These are phyloP conservation scores for Amanita muscaria DNA, from an alignment of 768 basidiomycete species.

Conservation along the genomic window DNA sequence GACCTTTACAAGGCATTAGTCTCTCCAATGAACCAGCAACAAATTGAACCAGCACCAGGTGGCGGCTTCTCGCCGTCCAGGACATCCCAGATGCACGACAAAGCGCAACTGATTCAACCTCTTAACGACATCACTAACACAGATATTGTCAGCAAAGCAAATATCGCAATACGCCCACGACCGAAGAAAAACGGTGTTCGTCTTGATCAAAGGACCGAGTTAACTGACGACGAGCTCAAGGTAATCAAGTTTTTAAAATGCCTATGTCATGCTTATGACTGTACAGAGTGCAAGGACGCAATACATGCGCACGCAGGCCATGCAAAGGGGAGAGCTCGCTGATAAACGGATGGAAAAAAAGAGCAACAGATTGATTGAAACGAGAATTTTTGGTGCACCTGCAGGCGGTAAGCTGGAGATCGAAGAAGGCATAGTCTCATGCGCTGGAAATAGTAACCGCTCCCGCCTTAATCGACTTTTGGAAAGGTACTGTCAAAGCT, in stretches of 20 bases:
- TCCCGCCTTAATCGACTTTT: constrained; percentile 60
- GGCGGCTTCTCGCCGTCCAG: neutral
- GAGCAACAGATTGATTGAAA: constrained; percentile 42
- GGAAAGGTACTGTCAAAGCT: constrained; percentile 62
- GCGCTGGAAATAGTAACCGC: constrained; percentile 47
- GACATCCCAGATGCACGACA: neutral
- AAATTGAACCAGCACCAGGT: neutral
- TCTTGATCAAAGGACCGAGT: constrained; percentile 66
- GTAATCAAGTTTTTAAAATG: constrained; percentile 21
- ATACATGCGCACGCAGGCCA: constrained; percentile 57
- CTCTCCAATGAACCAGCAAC: too few relatives aligned
- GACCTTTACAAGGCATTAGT: too few relatives aligned
- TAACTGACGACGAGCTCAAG: constrained; percentile 78
- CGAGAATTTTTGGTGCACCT: constrained; percentile 62
- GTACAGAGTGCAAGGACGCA: constrained; percentile 34
- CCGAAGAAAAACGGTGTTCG: constrained; percentile 47
- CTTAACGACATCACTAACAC: constrained; percentile 4
- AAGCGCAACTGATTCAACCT: constrained; percentile 11
- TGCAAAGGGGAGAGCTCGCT: constrained; percentile 40
- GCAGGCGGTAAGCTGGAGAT: constrained; percentile 46
- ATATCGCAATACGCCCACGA: neutral
- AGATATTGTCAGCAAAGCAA: constrained; percentile 15
- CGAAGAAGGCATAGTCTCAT: neutral
- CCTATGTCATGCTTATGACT: neutral
- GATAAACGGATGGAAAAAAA: constrained; percentile 50